Conservation (phyloP, 257 asterid species). For the Gardenia jasminoides region DNA sequence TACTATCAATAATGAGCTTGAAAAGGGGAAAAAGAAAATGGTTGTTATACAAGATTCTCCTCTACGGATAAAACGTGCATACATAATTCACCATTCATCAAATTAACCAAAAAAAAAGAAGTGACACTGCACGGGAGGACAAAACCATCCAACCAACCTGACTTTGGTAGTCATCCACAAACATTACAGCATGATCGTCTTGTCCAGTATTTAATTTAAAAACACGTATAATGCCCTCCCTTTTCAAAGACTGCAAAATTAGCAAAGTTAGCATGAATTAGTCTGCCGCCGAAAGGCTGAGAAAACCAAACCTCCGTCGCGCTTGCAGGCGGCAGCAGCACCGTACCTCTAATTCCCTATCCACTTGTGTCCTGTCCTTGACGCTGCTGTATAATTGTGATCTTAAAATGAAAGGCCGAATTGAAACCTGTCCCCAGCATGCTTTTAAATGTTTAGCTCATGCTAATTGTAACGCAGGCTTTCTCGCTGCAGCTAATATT, state of each 20-base stretch:
- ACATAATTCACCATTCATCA: not conserved
- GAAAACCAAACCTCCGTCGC: not conserved
- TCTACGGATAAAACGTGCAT: not conserved
- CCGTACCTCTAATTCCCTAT: conserved; percentile 87
- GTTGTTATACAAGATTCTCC: not conserved
- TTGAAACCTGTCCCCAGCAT: conserved; percentile 47
- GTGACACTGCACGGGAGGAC: not conserved
- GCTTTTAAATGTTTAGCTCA: not conserved
- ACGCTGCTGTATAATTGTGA: conserved; percentile 95
- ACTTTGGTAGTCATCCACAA: conserved; percentile 68
- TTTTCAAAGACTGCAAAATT: conserved; percentile 61
- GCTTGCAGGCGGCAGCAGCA: too few relatives aligned
- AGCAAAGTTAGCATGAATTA: not conserved
- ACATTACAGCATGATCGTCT: conserved; percentile 94
- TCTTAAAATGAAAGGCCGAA: conserved; percentile 73
- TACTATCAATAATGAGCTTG: not conserved
- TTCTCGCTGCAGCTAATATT: not conserved
- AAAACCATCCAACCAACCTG: conserved; percentile 55
- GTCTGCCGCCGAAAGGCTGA: not conserved
- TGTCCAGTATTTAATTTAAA: conserved; percentile 91
- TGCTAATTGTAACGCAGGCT: too few relatives aligned
- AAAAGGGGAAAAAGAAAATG: not conserved
- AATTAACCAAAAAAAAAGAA: not conserved
- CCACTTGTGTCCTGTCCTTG: conserved; percentile 93
- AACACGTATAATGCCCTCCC: conserved; percentile 67